These are phyloP conservation scores for Paraphoma sp. DNA, from an alignment of 2,329 filamentous ascomycete genomes.

Conservation along the genomic window DNA sequence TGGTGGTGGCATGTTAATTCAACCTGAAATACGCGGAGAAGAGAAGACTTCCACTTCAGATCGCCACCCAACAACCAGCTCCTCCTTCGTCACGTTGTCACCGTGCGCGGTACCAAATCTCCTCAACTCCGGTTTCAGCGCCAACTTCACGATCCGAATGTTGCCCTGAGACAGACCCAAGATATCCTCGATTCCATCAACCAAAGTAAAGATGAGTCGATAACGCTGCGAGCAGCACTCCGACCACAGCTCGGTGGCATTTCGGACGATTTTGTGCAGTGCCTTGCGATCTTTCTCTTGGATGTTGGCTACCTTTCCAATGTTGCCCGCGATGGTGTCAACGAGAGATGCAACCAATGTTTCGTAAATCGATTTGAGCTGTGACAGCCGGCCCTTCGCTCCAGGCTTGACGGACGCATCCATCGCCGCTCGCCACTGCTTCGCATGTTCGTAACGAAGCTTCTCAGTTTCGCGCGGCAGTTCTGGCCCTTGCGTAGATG, in stretches of 20 bases:
- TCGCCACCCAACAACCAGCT: not conserved
- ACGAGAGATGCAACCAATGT: not conserved
- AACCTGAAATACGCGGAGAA: not conserved
- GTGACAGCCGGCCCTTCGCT: not conserved
- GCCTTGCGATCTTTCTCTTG: not conserved
- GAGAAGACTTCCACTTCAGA: not conserved
- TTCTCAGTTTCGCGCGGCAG: not conserved
- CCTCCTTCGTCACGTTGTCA: slow-evolving; percentile 6
- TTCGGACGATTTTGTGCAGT: slow-evolving; percentile 3
- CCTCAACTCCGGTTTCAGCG: slow-evolving; percentile 11
- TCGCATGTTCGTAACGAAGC: not conserved
- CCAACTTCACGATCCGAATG: not conserved
- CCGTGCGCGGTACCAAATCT: slow-evolving; percentile 14
- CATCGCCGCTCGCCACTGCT: not conserved
- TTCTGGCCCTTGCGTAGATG: not conserved
- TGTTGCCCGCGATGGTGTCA: not conserved
- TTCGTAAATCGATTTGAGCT: not conserved
- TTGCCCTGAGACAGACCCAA: not conserved
- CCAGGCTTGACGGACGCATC: not conserved
- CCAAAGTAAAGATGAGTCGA: slow-evolving; percentile 5
- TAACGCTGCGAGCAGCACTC: slow-evolving; percentile 15
- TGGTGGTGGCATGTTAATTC: no score
- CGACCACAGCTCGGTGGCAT: slow-evolving; percentile 12
- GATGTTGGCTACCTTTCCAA: not conserved
- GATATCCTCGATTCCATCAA: slow-evolving; percentile 4